Evolutionary conservation across 257 asterid genomes (phyloP), one percentile per base, ranked within the genome.

Genomic region (Forsythia viridissima): DNA sequence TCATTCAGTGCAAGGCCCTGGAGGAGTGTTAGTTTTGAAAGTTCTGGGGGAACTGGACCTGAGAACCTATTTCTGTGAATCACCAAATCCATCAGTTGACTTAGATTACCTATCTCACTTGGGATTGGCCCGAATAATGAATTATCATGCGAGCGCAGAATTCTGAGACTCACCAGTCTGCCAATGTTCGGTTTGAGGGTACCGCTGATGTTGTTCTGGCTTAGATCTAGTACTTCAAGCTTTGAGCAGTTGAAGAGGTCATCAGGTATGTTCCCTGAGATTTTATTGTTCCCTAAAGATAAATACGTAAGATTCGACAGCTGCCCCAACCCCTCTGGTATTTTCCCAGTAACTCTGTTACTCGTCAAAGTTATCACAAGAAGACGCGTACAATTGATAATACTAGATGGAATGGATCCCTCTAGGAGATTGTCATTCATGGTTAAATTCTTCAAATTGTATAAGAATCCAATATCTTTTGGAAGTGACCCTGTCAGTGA

Each of bases 401-500:
- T 84, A 71, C 91, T 86, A 8, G 87, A 41, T 4, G 98, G 98
- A 57, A 94, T 85, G 39, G 92, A 63, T 9, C 97, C 97, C 24
- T 84, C 84, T 0, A 93, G 87, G 41, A 71, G 79, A 69, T 94
- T 92, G 30, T 75, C 46, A 13, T 74, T 82, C 18, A 82, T 83
- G 10, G 92, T 88, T 12, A 94, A 75, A 79, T 92, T 94, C 87
- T 51, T 89, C 78, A 94, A 87, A 66, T 92, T 92, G 72, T 72
- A 37, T 24, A 94, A 72, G 61, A 84, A 73, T 36, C 98, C 98
- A 15, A 90, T 83, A 70, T 89, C 82, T 3, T 52, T 21, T 9
- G 96, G 97, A 75, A 93, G 83, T 44, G 92, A 70, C 13, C 97
- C 98, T 4, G 87, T 40, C 52, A 91, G 55, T 7, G 89, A 88